Evolutionary conservation across 2,329 filamentous ascomycete species (phyloP).

Genomic region (Exserohilum turcica): DNA sequence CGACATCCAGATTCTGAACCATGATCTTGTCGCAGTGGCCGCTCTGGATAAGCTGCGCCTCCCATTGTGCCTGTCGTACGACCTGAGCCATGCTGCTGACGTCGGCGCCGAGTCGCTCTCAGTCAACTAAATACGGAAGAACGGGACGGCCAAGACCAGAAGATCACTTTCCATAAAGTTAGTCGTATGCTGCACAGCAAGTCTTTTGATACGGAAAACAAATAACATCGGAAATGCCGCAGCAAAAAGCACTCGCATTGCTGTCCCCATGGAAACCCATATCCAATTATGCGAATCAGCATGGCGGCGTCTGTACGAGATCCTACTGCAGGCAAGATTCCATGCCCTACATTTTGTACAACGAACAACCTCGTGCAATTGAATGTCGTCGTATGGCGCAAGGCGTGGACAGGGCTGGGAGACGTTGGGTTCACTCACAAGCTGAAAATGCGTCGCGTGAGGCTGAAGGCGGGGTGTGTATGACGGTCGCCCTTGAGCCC

Average conservation of each 20-base stretch:
- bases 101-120: neutral
- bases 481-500: constrained; percentile 35
- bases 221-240: neutral
- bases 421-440: constrained; percentile 10
- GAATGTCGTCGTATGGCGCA: neutral
- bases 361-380: neutral
- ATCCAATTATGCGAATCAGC: neutral
- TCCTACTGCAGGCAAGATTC: neutral
- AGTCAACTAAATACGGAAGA: neutral
- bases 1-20: constrained; percentile 66
- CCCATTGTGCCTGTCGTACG: constrained; percentile 26
- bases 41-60: constrained; percentile 27
- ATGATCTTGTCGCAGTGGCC: constrained; percentile 55
- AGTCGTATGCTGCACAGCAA: neutral
- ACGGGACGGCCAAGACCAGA: neutral
- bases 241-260: neutral
- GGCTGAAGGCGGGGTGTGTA: constrained; percentile 15
- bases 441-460: constrained; percentile 9
- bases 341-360: neutral
- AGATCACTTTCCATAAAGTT: neutral
- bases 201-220: neutral
- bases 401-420: constrained; percentile 9
- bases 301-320: neutral
- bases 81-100: constrained; percentile 15
- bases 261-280: neutral